Percentiles rank a stretch among this genome's conserved stretches.
Conservation (phyloP, 2,329 filamentous ascomycete species). For the Xylariaceae sp. region DNA sequence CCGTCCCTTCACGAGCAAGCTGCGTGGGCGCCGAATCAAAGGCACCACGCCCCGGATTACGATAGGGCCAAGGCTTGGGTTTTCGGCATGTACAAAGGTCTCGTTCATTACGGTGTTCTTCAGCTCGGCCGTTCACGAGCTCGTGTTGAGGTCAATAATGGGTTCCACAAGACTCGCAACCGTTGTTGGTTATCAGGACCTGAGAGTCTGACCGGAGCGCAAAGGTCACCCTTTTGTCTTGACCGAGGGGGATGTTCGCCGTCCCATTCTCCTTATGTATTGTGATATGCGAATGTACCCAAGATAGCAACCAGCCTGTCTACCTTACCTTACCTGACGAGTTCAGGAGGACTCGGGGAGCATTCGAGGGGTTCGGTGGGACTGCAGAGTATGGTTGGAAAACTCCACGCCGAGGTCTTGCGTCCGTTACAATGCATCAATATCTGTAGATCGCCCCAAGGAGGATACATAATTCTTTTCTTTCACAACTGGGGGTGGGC, state of each 20-base stretch:
- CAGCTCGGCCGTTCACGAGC: background rate
- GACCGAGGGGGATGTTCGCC: background rate
- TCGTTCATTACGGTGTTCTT: background rate
- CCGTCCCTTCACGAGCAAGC: no score
- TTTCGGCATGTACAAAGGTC: background rate
- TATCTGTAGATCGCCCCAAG: constrained; percentile 19
- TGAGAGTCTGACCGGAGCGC: background rate
- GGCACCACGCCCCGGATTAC: background rate
- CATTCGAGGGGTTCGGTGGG: background rate
- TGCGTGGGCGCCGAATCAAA: no score
- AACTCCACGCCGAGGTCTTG: background rate
- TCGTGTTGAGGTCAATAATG: background rate
- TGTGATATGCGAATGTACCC: background rate
- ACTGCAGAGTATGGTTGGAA: constrained; percentile 4
- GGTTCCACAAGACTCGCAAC: background rate
- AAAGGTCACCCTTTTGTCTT: background rate
- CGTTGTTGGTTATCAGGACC: no score
- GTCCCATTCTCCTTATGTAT: background rate
- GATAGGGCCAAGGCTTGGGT: background rate
- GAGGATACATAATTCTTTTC: background rate
- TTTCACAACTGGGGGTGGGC: constrained; percentile 8
- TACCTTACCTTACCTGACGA: background rate
- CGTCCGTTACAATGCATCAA: constrained; percentile 10
- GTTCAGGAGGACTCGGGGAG: background rate
- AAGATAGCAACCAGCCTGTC: background rate